These are phyloP conservation scores for Ganoderma multipileum DNA, from an alignment of 1,284 basidiomycete genomes.

Conservation along the genomic window DNA sequence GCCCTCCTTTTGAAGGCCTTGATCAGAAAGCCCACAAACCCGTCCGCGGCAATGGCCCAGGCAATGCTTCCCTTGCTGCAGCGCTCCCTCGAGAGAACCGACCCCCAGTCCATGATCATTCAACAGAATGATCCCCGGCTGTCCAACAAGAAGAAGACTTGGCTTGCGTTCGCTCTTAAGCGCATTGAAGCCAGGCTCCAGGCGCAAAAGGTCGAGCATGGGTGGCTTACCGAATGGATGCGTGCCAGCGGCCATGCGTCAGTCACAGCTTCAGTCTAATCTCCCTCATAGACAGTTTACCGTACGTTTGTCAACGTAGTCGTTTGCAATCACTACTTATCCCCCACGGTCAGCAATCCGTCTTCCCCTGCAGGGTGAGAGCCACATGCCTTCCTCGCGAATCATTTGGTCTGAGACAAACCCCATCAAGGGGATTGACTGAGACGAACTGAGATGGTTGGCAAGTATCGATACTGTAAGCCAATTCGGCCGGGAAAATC, in stretches of 20 bases:
- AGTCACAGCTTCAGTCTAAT: neutral
- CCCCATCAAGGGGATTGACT: too few species aligned
- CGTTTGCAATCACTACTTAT: neutral
- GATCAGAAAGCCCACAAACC: slow-evolving; percentile 19
- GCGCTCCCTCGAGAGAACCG: slow-evolving; percentile 40
- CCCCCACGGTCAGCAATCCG: neutral
- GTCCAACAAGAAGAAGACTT: slow-evolving; percentile 37
- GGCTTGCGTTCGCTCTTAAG: slow-evolving; percentile 39
- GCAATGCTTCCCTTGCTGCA: slow-evolving; percentile 51
- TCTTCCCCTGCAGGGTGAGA: neutral
- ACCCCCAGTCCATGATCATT: slow-evolving; percentile 35
- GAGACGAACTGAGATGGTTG: too few species aligned
- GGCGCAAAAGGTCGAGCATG: slow-evolving; percentile 32
- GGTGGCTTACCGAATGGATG: slow-evolving; percentile 40
- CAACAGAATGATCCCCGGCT: slow-evolving; percentile 35
- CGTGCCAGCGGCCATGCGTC: slow-evolving; percentile 16
- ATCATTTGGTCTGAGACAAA: too few species aligned
- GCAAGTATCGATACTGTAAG: too few species aligned
- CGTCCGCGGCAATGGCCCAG: slow-evolving; percentile 50
- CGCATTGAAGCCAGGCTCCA: slow-evolving; percentile 38
- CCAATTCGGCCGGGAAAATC: too few species aligned
- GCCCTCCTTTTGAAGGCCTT: slow-evolving; percentile 59
- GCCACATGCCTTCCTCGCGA: neutral
- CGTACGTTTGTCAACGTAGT: neutral
- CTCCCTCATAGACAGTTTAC: neutral